These are phyloP conservation scores for Rhizopogon vinicolor DNA, from an alignment of 768 basidiomycete genomes.

Conservation along the genomic window DNA sequence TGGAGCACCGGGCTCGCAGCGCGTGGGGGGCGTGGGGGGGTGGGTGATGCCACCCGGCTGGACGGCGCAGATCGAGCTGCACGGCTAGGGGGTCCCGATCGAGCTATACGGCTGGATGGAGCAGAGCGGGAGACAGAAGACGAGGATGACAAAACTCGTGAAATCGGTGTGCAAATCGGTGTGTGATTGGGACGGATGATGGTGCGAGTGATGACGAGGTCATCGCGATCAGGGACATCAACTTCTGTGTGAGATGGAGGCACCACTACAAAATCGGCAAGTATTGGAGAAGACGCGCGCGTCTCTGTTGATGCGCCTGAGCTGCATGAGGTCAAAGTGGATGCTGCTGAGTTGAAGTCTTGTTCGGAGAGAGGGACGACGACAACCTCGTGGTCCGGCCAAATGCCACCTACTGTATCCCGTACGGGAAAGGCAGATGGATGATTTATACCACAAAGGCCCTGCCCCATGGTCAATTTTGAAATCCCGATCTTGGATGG, in stretches of 20 bases:
- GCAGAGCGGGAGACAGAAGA: slow-evolving; percentile 24
- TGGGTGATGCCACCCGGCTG: slow-evolving; percentile 14
- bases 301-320: not conserved
- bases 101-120: too few relatives aligned
- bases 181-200: slow-evolving; percentile 31
- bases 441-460: slow-evolving; percentile 10
- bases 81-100: not conserved
- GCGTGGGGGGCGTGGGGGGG: slow-evolving; percentile 18
- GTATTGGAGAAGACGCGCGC: slow-evolving; percentile 2
- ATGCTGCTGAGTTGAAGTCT: slow-evolving; percentile 1
- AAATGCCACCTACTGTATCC: slow-evolving; percentile 24
- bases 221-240: slow-evolving; percentile 24
- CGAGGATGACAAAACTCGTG: not conserved
- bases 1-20: slow-evolving; percentile 18
- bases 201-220: slow-evolving; percentile 30
- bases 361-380: slow-evolving; percentile 19
- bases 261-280: not conserved
- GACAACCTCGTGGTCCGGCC: slow-evolving; percentile 31
- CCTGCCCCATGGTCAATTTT: slow-evolving; percentile 22
- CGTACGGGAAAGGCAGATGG: not conserved
- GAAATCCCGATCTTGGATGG: slow-evolving; percentile 7
- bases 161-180: slow-evolving; percentile 10
- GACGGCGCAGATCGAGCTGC: too few relatives aligned
- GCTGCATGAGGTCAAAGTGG: not conserved
- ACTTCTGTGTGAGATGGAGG: slow-evolving; percentile 13